Evolutionary conservation across 495 filamentous ascomycete species (phyloP).

Genomic region (Xylaria flabelliformis): DNA sequence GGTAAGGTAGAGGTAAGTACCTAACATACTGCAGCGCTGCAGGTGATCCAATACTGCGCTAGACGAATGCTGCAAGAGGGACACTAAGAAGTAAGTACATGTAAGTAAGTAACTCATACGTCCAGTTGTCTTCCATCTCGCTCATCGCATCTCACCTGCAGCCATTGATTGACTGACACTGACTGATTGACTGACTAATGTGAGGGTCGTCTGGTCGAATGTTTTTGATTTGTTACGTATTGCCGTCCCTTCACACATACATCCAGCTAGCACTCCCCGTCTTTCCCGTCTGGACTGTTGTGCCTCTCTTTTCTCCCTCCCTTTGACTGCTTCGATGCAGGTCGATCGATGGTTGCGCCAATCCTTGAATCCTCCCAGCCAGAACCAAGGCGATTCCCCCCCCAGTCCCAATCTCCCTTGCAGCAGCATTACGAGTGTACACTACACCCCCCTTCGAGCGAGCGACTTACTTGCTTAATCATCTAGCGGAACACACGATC

Average conservation of each 20-base stretch:
- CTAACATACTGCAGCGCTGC: neutral
- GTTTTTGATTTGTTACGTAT: conserved; percentile 7
- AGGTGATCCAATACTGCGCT: neutral
- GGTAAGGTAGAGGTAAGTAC: neutral
- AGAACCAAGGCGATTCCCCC: conserved; percentile 1
- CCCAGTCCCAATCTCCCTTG: neutral
- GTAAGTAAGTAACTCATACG: neutral
- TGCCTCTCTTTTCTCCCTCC: neutral
- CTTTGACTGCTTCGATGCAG: conserved; percentile 9
- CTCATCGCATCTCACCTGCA: conserved; percentile 18
- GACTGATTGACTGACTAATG: conserved; percentile 1
- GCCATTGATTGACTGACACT: neutral
- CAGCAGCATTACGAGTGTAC: neutral
- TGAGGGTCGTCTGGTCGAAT: neutral
- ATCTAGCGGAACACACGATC: neutral
- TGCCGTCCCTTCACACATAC: neutral
- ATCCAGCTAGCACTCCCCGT: neutral
- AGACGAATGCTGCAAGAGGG: conserved; percentile 7
- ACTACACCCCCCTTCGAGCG: neutral
- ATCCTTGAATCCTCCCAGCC: conserved; percentile 17
- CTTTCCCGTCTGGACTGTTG: neutral
- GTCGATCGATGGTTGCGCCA: conserved; percentile 12
- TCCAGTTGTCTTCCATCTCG: conserved; percentile 7
- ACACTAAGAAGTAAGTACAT: neutral
- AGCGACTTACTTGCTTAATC: conserved; percentile 7